These are phyloP conservation scores for Wickerhamiella shivajii DNA, from an alignment of 805 yeast genomes.

Conservation along the genomic window DNA sequence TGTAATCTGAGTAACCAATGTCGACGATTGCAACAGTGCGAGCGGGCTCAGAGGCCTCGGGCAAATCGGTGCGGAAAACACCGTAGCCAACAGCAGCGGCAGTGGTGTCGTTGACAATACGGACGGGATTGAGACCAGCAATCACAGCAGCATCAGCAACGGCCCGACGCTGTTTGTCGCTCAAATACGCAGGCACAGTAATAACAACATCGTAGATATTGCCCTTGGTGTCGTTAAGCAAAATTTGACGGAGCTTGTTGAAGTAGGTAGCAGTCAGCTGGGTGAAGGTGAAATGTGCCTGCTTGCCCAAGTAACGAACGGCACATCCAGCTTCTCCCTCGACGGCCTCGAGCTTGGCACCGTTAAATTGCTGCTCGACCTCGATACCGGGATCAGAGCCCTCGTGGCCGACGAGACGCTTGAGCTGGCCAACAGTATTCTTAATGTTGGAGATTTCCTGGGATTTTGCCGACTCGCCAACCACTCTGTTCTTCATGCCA, in stretches of 20 bases:
- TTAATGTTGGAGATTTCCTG: conserved; percentile 94
- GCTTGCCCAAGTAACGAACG: conserved; percentile 72
- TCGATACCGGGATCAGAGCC: conserved; percentile 62
- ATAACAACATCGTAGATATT: conserved; percentile 76
- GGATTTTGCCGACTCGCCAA: conserved; percentile 92
- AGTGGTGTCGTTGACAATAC: conserved; percentile 92
- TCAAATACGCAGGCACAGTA: conserved; percentile 95
- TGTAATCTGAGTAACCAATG: conserved; percentile 92
- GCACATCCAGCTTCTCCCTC: conserved; percentile 68
- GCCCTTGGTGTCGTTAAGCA: conserved; percentile 68
- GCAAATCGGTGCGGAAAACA: conserved; percentile 87
- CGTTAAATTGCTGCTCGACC: conserved; percentile 58
- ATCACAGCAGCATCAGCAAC: conserved; percentile 87
- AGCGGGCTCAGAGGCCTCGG: conserved; percentile 64
- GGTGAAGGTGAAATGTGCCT: conserved; percentile 64
- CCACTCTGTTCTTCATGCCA: conserved; percentile 73
- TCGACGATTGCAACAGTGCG: conserved; percentile 86
- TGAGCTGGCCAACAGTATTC: conserved; percentile 89
- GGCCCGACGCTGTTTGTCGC: conserved; percentile 93
- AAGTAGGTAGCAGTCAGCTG: conserved; percentile 93
- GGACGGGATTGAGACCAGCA: conserved; percentile 96
- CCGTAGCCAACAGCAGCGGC: conserved; percentile 99
- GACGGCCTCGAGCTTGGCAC: conserved; percentile 55
- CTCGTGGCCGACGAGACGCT: conserved; percentile 77
- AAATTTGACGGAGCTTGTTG: conserved; percentile 72